Evolutionary conservation across 2,329 filamentous ascomycete species (phyloP), one percentile per base, ranked within the genome.

Genomic region (Fusarium napiforme): DNA sequence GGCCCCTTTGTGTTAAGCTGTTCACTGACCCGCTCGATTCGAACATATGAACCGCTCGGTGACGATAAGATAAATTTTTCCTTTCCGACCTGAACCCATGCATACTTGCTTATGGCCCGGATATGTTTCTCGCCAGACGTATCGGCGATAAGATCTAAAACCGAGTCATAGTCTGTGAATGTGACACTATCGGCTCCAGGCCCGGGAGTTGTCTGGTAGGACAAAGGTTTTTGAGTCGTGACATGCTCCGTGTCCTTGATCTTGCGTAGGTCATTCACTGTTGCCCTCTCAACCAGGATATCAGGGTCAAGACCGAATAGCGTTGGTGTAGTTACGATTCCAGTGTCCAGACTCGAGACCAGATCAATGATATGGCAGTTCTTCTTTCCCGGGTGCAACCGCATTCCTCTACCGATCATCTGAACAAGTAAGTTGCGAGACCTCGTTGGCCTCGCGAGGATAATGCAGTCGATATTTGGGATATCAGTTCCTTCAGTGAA

Each of bases 401-500:
- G 90, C 90, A 99, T 93, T 9, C 96, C 96, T 77, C 96, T 89
- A 2, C 96, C 96, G 70, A 99, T 97, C 96, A 99, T 99, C 82
- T 99, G 96, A 2, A 98, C 91, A 3, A 99, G 89, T 5, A 99
- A 85, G 76, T 98, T 98, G n/a, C 93, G 91, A 21, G 96, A 98
- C 75, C 92, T 91, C 3, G 96, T 99, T 1, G 96, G 96, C 30
- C 96, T 87, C 7, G 93, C 95, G 14, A 99, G 87, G 14, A 99
- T 80, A 30, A 99, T 90, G 79, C 96, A 98, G 83, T 99, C 96
- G 74, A 99, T 93, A 80, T 97, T 98, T 10, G 97, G 96, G 37
- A 99, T 97, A 78, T 99, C 96, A 2, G 96, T 99, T 5, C 96
- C 96, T 84, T 99, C 96, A 0, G 96, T 98, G 78, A 97, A 98